Conservation (phyloP, 495 filamentous ascomycete genomes). For the Lineolata rhizophorae region DNA sequence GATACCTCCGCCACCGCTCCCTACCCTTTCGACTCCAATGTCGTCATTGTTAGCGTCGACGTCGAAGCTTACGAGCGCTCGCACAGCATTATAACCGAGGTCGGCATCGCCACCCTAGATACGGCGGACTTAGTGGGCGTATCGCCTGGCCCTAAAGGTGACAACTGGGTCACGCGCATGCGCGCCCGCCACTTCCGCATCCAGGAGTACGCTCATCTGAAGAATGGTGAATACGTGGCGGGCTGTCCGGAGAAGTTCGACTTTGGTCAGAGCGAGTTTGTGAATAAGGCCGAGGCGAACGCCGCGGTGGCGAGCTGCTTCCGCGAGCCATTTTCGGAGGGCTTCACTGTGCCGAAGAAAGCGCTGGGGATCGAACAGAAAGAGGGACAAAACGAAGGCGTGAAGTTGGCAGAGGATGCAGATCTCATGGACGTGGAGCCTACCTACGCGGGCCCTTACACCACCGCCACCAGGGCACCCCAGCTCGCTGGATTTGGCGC, state of each 20-base stretch:
- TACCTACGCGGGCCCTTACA: too few species aligned
- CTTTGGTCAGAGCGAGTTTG: slow-evolving; percentile 34
- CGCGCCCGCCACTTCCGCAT: slow-evolving; percentile 56
- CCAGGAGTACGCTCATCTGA: slow-evolving; percentile 35
- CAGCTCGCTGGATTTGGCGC: neutral
- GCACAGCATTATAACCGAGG: slow-evolving; percentile 46
- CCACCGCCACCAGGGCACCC: too few species aligned
- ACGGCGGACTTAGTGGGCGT: slow-evolving; percentile 30
- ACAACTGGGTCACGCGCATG: slow-evolving; percentile 42
- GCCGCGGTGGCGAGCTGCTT: slow-evolving; percentile 26
- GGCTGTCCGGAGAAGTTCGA: slow-evolving; percentile 57
- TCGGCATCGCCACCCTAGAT: slow-evolving; percentile 72
- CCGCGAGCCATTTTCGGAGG: slow-evolving; percentile 23
- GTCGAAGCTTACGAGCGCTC: slow-evolving; percentile 57
- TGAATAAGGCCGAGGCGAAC: slow-evolving; percentile 16
- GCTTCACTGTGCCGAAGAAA: too few species aligned
- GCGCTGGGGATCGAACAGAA: too few species aligned
- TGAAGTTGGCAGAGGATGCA: too few species aligned
- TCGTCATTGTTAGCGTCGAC: slow-evolving; percentile 62
- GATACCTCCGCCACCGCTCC: slow-evolving; percentile 18
- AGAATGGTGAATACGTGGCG: slow-evolving; percentile 38
- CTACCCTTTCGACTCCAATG: slow-evolving; percentile 24
- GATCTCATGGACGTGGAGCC: neutral
- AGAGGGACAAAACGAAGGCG: neutral
- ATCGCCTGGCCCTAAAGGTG: slow-evolving; percentile 34